Percentiles rank a stretch among this genome's conserved stretches.
Conservation (phyloP, 345 rosid genomes). For the Citrus medica region DNA sequence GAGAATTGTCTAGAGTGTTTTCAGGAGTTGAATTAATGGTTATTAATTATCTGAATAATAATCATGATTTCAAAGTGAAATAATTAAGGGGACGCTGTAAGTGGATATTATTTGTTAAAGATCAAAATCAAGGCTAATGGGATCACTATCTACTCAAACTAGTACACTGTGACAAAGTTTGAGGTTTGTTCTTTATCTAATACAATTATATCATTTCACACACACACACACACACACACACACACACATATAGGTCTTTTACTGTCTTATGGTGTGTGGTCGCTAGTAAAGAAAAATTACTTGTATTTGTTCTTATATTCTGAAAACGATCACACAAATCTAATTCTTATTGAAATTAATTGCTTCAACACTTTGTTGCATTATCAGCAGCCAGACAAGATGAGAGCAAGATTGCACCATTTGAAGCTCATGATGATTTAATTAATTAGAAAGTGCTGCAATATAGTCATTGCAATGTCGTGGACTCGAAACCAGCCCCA, state of each 20-base stretch:
- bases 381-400: slow-evolving; percentile 1
- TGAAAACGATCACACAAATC: not conserved
- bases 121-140: slow-evolving; percentile 14
- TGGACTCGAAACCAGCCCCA: slow-evolving; percentile 6
- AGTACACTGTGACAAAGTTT: not conserved
- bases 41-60: slow-evolving; percentile 1
- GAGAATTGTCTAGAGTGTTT: slow-evolving; percentile 12
- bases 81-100: slow-evolving; percentile 10
- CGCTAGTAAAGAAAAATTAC: not conserved
- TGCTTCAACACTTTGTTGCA: not conserved
- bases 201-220: no score
- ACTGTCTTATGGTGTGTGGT: no score
- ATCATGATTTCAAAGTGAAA: slow-evolving; percentile 12
- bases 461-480: not conserved
- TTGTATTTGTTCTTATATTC: no score
- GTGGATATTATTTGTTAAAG: slow-evolving; percentile 12
- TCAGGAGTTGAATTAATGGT: not conserved
- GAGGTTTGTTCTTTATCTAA: not conserved
- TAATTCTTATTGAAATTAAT: not conserved
- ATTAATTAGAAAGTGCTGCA: not conserved
- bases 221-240: not conserved
- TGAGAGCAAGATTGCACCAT: not conserved
- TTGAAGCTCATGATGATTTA: not conserved
- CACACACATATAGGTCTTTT: not conserved
- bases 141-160: slow-evolving; percentile 12